Base-by-base conservation (phyloP, 441 rosid species). In the Melastoma candidum region DNA sequence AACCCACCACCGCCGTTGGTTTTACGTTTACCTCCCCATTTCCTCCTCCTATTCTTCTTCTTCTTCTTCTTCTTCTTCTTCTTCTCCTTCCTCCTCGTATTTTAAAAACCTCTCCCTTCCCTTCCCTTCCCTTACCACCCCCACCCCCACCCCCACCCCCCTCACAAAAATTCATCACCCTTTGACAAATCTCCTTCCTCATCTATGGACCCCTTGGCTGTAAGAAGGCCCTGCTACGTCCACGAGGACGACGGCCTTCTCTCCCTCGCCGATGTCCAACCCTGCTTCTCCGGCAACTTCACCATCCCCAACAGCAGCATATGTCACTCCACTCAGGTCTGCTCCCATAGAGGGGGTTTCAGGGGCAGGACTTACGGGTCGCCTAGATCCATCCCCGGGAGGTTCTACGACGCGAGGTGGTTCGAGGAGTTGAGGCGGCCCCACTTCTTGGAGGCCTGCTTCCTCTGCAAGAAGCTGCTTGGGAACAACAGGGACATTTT, bases 211-310 rank as follows among this genome's bases (percentile, higher is more conserved):
- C 41, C 44, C 54, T 22, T 26, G 58, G 3, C 54, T 3, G 41
- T 3, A 3, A 74, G 64, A 51, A 71, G 75, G 50, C 62, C 73
- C 63, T 79, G 79, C 66, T 77, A 79, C 50, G 32, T 60, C 0
- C 78, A 68, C 27, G 81, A 74, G 43, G 83, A 82, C 49, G 72
- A 76, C 59, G 85, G 85, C 11, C 54, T 82, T 68, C 85, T 80
- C 49, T 79, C 84, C 24, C 51, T 77, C 13, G 82, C 76, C 7
- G 85, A 64, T 25, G 51, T 61, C 67, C 82, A 80, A 60, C 77
- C 77, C 60, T 83, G 83, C 54, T 68, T 55, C 12, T 54, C 65
- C 49, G 66, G 49, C 22, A 55, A 55, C 41, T 36, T 26, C 49
- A 25, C 7, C 46, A 46, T 73, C 44, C 55, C 61, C 53, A 55